A percentile compares a stretch with the other conserved stretches of the same genome.
phyloP scores from a whole-genome alignment of 768 basidiomycete species.

The Clathrus columnatus region DNA sequence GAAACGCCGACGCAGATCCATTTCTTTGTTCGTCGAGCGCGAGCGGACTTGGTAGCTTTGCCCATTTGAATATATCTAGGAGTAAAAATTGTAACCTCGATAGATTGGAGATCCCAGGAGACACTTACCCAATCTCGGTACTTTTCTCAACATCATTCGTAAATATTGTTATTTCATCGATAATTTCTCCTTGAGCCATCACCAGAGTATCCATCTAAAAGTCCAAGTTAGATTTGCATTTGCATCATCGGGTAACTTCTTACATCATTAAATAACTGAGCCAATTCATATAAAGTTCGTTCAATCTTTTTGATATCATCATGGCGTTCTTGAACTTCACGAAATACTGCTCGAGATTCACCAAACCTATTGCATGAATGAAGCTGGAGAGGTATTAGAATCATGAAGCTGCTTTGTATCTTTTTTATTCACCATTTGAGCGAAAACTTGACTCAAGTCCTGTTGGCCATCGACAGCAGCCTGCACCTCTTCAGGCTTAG shows the following conservation, averaged over 20 bases:
- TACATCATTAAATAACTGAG: conserved; percentile 80
- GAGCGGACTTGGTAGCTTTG: conserved; percentile 78
- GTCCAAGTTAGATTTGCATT: neutral
- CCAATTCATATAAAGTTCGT: conserved; percentile 75
- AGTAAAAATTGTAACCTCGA: neutral
- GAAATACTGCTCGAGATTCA: conserved; percentile 70
- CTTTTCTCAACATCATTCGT: conserved; percentile 58
- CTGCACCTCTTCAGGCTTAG: conserved; percentile 33
- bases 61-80: conserved; percentile 70
- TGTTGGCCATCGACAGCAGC: conserved; percentile 29
- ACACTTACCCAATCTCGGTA: conserved; percentile 57
- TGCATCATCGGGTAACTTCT: conserved; percentile 13
- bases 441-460: conserved; percentile 56
- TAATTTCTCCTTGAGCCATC: conserved; percentile 69
- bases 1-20: conserved; percentile 90
- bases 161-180: conserved; percentile 52
- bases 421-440: conserved; percentile 47
- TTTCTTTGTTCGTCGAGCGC: conserved; percentile 85
- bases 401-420: neutral
- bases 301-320: conserved; percentile 81
- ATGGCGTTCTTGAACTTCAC: conserved; percentile 85
- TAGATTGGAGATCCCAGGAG: no score
- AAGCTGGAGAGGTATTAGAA: conserved; percentile 34
- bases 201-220: conserved; percentile 68
- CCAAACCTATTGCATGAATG: conserved; percentile 70